Conservation (phyloP, 805 yeast species). For the Candida piceae region DNA sequence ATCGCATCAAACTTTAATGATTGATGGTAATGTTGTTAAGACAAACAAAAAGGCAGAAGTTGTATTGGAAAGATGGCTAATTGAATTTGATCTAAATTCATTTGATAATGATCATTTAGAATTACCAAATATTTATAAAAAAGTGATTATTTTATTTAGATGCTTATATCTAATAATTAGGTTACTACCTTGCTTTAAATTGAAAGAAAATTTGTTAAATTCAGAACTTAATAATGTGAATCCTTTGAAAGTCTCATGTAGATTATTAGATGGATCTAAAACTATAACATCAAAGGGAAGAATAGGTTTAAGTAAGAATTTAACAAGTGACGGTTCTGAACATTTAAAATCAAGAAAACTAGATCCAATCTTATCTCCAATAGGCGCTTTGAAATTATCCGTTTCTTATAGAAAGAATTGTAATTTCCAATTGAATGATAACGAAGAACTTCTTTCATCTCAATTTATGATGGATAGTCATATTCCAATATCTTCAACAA, state of each 20-base stretch:
- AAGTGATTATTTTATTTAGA: constrained; percentile 68
- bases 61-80: constrained; percentile 91
- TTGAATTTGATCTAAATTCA: constrained; percentile 62
- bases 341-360: constrained; percentile 61
- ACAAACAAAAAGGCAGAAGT: constrained; percentile 70
- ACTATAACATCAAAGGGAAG: constrained; percentile 80
- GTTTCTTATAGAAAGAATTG: constrained; percentile 76
- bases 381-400: constrained; percentile 68
- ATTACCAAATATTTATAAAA: constrained; percentile 65
- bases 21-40: constrained; percentile 42
- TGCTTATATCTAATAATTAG: constrained; percentile 62
- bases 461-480: constrained; percentile 19
- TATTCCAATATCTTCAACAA: constrained; percentile 8
- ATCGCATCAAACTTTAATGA: constrained; percentile 19
- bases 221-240: constrained; percentile 25
- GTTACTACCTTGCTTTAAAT: constrained; percentile 66
- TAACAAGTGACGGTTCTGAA: constrained; percentile 16
- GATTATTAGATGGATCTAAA: constrained; percentile 69
- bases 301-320: constrained; percentile 68
- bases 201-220: constrained; percentile 42
- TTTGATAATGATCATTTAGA: constrained; percentile 41
- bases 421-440: constrained; percentile 61
- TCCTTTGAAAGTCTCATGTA: constrained; percentile 46
- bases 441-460: constrained; percentile 56
- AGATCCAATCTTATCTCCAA: constrained; percentile 66